Evolutionary conservation across 441 rosid species (phyloP), one percentile per base, ranked within the genome.

Genomic region (Hura crepitans): DNA sequence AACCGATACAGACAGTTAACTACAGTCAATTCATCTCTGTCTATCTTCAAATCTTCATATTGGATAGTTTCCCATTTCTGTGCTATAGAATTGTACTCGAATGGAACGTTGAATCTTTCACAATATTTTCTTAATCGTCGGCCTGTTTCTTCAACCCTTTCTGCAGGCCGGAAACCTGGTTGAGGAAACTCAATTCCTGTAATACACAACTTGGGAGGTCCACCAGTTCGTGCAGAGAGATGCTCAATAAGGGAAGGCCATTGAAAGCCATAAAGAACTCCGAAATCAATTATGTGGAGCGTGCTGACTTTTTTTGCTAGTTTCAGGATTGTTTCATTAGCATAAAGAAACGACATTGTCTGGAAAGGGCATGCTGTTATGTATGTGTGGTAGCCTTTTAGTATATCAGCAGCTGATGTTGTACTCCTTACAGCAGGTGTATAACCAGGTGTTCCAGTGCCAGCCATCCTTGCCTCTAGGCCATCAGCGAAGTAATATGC

Each of bases 161-260:
- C 89, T 0, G 89, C 72, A n/a, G 97, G 99, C 17, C 89, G 79
- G 78, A 92, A 90, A 23, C 97, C 99, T 6, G 93, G 84, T 64
- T 92, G 97, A 22, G 99, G 99, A 47, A 87, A 81, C 83, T 95
- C 99, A 37, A 95, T 87, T 31, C 92, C 97, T 0, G 99, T 95
- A 17, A 95, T 87, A 0, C 93, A 88, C 72, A 95, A 75, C 78
- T 66, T 75, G 3, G 97, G 96, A 63, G 97, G 96, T 47, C 93
- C 96, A 0, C 78, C 87, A 0, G 35, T 50, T 65, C 87, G 79
- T 37, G 65, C 63, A 0, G 99, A 85, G 53, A 95, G 72, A 3
- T 85, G 83, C 74, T 86, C 90, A 50, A 95, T 89, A 27, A 92
- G 84, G 80, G 90, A 86, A 73, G 97, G 97, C 99, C 97, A 95